A percentile compares a stretch with the other conserved stretches of the same genome.
Evolutionary conservation across 2,329 filamentous ascomycete genomes (phyloP).

Genomic region (Seiridium cupressi): DNA sequence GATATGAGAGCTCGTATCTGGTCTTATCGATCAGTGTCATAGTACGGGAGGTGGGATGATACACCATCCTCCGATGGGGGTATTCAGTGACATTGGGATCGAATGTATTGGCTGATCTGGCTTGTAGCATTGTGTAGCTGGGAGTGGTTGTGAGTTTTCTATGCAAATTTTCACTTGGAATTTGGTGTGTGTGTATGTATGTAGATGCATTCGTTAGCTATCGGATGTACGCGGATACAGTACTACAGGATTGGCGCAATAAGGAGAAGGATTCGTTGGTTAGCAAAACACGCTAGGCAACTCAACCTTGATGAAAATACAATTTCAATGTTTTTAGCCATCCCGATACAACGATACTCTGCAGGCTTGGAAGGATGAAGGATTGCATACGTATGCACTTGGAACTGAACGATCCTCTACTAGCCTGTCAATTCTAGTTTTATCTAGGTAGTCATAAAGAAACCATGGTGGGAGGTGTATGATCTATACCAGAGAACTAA

Average conservation of each 20-base stretch:
- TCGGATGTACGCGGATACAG: not conserved
- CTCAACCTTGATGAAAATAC: not conserved
- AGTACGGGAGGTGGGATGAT: not conserved
- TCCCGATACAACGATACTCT: not conserved
- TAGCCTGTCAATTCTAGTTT: no score
- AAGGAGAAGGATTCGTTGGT: not conserved
- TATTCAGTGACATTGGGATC: not conserved
- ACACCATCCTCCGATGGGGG: no score
- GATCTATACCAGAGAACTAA: slow-evolving; percentile 52
- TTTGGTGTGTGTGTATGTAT: not conserved
- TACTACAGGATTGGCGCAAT: not conserved
- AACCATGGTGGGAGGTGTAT: not conserved
- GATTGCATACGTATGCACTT: no score
- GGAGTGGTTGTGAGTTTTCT: no score
- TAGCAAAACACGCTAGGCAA: not conserved
- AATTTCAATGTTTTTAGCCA: not conserved
- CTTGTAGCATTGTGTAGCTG: no score
- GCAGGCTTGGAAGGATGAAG: no score
- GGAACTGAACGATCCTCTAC: no score
- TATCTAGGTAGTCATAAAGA: no score
- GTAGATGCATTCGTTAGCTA: not conserved
- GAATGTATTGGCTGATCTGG: not conserved
- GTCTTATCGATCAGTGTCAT: slow-evolving; percentile 65
- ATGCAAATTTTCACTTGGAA: no score
- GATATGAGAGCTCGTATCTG: slow-evolving; percentile 98